These are phyloP conservation scores for Zizania latifolia DNA, from an alignment of 176 grass and related monocot genomes.

Conservation along the genomic window DNA sequence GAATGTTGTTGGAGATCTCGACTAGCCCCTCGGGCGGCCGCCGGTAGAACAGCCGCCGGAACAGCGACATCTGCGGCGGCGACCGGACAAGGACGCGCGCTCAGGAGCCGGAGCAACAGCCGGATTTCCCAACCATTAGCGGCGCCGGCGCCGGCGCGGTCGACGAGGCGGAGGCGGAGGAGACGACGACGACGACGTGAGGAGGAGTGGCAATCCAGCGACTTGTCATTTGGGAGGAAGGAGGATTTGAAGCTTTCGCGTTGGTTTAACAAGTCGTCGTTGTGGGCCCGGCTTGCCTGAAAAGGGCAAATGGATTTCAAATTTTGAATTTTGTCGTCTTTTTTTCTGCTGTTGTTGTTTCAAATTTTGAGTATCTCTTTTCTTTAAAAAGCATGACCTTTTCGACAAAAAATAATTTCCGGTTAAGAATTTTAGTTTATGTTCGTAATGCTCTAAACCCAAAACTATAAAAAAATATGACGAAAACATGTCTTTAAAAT, in stretches of 20 bases:
- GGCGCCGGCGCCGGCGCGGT: not conserved
- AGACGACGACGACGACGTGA: conserved; percentile 28
- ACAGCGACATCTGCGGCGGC: conserved; percentile 58
- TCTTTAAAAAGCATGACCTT: no score
- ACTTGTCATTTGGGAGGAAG: not conserved
- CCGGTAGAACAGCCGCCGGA: conserved; percentile 86
- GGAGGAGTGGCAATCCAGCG: conserved; percentile 19
- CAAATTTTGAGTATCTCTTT: no score
- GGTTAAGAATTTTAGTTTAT: no score
- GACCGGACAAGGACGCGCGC: not conserved
- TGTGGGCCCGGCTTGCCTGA: no score
- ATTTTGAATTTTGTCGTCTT: not conserved
- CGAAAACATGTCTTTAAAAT: no score
- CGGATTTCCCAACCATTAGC: not conserved
- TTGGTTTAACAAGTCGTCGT: conserved; percentile 39
- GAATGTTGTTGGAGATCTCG: conserved; percentile 80
- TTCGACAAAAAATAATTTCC: no score
- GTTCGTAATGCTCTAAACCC: no score
- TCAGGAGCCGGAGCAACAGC: not conserved
- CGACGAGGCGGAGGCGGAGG: not conserved
- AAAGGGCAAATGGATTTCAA: not conserved
- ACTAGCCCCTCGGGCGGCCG: conserved; percentile 72
- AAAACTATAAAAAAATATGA: no score
- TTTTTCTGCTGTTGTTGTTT: not conserved
- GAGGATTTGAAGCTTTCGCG: conserved; percentile 28